Base-by-base conservation (phyloP, 176 grass and related monocot genomes). In the Aegilops longissima region DNA sequence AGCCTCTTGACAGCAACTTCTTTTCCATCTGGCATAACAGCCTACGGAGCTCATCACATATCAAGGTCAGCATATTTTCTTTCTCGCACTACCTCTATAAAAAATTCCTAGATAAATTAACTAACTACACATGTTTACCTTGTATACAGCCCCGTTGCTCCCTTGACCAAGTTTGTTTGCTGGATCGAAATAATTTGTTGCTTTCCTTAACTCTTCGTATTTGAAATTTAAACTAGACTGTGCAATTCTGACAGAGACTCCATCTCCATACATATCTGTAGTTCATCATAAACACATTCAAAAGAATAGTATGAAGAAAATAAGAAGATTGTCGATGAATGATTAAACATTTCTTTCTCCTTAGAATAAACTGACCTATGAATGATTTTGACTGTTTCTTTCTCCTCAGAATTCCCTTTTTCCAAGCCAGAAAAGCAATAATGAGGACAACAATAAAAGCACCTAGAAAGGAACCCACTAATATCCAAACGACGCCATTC, bases 101-200 rank as follows among this genome's bases (percentile, higher is more conserved):
- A 33, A 33, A 18, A 80, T 47, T 33, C 59, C 54, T 7, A 31
- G 49, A 69, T 67, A 58, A 89, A 13, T 82, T 74, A 73, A 65
- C 21, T 80, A 69, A 7, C 73, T 68, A 36, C 30, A 49, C 24
- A 30, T 51, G 72, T 51, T 29, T 94, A 94, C 95, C 90, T 97
- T 94, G 87, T 89, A 97, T 5, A 97, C 95, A 66, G 90, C 88
- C 40, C 92, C 95, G 12, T 91, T 89, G 86, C 92, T 97, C 58
- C 95, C 95, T 97, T 97, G 90, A 81, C 95, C 95, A 80, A 97
- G 95, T 90, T 97, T 97, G 77, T 92, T 92, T 64, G 88, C 85
- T 73, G 83, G 62, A 89, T 87, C 89, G 65, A 97, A 97, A 66
- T 89, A 90, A 56, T 89, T 83, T 30, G 95, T 91, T 79, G 92